Evolutionary conservation across 2,329 filamentous ascomycete species (phyloP), one percentile per base, ranked within the genome.

Genomic region (Alternaria triticina): DNA sequence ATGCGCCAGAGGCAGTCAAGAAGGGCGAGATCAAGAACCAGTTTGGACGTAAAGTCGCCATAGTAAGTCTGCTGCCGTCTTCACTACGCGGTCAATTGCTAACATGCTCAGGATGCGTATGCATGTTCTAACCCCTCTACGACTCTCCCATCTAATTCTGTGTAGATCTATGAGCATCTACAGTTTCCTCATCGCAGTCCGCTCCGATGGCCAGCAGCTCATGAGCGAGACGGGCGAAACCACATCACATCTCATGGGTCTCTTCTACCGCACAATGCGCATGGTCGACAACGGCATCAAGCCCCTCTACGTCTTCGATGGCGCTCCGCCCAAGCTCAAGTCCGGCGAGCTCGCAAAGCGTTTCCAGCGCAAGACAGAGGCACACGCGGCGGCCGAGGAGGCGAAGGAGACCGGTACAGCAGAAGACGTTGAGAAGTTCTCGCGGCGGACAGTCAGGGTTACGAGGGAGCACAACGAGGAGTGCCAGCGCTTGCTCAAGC

Each of bases 241-340:
- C 2, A 99, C 96, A 1, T 99, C 96, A 17, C 96, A 99, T 80
- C 85, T 99, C 15, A 98, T 99, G 94, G 96, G 96, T 77, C 95
- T 99, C 90, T 99, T 99, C 85, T 99, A 99, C 85, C 94, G 96
- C 73, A 99, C 96, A 3, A 87, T 99, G 7, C 94, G 96, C 73
- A 98, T 99, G 84, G 93, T 98, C 75, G 96, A 99, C 82, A 98
- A 97, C 74, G 96, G 96, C 61, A 98, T 99, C 84, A 99, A 99
- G 80, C 96, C 96, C 1, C 88, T 99, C 70, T 99, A 97, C 81
- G 95, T 99, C 61, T 99, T 99, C 79, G 96, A 99, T 74, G 96
- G 96, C 62, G 94, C 94, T 10, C 96, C 96, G 17, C 96, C 96
- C 1, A 98, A 97, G 80, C 90, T 99, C 78, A 99, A 99, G 83